Evolutionary conservation across 2,329 filamentous ascomycete genomes (phyloP).

Genomic region (Claviceps spartinae): DNA sequence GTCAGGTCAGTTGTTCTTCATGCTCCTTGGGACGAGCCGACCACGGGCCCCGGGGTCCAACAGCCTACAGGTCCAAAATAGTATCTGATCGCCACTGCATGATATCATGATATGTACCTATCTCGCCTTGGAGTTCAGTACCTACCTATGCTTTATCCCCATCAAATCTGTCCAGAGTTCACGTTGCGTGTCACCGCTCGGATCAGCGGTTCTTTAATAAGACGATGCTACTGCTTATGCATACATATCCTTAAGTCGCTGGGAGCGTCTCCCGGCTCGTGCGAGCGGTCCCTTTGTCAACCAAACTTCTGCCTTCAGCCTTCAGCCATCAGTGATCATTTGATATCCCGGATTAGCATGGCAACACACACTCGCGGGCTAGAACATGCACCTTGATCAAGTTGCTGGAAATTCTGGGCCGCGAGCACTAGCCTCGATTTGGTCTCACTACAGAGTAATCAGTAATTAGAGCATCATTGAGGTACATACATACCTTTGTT

Average conservation of each 20-base stretch:
- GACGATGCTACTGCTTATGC: background rate
- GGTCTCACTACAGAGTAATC: too few species aligned
- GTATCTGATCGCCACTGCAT: background rate
- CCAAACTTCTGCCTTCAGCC: background rate
- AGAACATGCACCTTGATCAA: background rate
- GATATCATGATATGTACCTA: too few species aligned
- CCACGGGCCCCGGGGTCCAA: too few species aligned
- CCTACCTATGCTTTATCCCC: too few species aligned
- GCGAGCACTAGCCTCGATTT: too few species aligned
- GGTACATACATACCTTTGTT: too few species aligned
- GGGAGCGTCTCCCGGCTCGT: background rate
- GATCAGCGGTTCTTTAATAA: background rate
- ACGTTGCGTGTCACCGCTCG: background rate
- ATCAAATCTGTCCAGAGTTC: background rate
- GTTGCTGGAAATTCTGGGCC: too few species aligned
- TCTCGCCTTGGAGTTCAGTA: too few species aligned
- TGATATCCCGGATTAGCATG: background rate
- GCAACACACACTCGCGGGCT: background rate
- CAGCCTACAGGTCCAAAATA: background rate
- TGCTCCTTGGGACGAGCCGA: too few species aligned
- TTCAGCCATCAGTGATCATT: background rate
- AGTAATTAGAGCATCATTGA: too few species aligned
- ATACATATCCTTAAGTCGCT: background rate
- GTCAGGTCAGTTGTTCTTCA: too few species aligned
- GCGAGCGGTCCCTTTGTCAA: background rate